These are phyloP conservation scores for Penicillium sp. DNA, from an alignment of 2,329 filamentous ascomycete species.

Conservation along the genomic window DNA sequence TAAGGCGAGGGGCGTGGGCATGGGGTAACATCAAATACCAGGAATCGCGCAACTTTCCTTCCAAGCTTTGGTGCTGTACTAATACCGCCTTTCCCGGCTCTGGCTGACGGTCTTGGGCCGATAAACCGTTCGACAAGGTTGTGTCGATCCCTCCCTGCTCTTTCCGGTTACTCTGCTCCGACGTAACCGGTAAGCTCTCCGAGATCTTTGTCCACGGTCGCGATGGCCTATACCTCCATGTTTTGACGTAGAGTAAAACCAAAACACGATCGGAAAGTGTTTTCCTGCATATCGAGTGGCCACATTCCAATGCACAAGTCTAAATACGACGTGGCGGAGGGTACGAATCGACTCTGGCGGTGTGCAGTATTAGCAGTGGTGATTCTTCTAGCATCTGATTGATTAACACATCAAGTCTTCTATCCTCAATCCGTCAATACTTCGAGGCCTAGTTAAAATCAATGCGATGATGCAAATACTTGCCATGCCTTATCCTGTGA, in stretches of 20 bases:
- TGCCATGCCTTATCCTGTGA: too few relatives aligned
- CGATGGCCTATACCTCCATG: neutral
- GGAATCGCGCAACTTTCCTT: constrained; percentile 13
- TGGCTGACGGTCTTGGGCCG: constrained; percentile 12
- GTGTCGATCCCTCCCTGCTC: constrained; percentile 9
- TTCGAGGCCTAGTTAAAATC: too few relatives aligned
- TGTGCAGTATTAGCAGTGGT: neutral
- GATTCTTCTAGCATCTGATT: too few relatives aligned
- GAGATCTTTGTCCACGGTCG: neutral
- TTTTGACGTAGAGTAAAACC: neutral
- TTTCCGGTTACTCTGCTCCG: constrained; percentile 7
- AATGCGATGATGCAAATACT: too few relatives aligned
- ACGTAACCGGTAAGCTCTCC: constrained; percentile 3
- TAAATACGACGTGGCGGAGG: neutral
- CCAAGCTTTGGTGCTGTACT: constrained; percentile 11
- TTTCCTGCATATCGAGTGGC: neutral
- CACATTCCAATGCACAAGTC: constrained; percentile 12
- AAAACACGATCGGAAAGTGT: neutral
- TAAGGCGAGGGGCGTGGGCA: neutral
- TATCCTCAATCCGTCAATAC: too few relatives aligned
- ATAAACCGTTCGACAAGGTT: constrained; percentile 22
- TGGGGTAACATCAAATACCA: neutral
- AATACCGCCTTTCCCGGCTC: neutral
- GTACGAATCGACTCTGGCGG: constrained; percentile 1
- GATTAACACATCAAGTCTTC: too few relatives aligned